Evolutionary conservation across 208 protist genomes (phyloP).

Genomic region (Phytomonas serpens): DNA sequence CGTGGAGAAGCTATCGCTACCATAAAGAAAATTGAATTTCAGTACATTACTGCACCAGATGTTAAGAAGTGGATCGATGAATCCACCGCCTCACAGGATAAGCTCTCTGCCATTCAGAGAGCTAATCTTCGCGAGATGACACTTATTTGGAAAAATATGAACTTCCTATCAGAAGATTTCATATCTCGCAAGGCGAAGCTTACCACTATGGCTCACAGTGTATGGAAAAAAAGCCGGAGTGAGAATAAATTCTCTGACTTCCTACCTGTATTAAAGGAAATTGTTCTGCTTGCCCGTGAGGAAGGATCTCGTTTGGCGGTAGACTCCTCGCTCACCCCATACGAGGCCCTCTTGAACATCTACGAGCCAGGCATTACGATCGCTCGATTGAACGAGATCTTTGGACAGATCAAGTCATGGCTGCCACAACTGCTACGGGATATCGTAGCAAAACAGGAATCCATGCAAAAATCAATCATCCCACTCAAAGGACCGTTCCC

Average conservation of each 20-base stretch:
- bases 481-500: constrained; percentile 35
- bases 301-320: constrained; percentile 44
- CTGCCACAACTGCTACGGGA: constrained; percentile 66
- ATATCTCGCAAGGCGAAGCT: constrained; percentile 42
- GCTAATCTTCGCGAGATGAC: constrained; percentile 72
- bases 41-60: constrained; percentile 39
- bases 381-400: constrained; percentile 50
- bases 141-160: constrained; percentile 27
- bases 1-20: constrained; percentile 55
- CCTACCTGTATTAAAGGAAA: constrained; percentile 60
- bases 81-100: constrained; percentile 14
- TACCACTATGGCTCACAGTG: constrained; percentile 38
- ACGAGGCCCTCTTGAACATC: constrained; percentile 71
- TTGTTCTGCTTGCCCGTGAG: constrained; percentile 62
- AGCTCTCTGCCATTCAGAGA: constrained; percentile 36
- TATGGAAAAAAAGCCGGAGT: constrained; percentile 58
- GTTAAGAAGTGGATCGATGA: constrained; percentile 32
- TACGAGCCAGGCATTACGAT: constrained; percentile 80
- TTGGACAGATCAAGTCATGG: constrained; percentile 66
- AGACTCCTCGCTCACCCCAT: constrained; percentile 33
- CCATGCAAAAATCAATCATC: constrained; percentile 14
- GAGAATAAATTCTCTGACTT: constrained; percentile 66
- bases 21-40: constrained; percentile 30
- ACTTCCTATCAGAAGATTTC: constrained; percentile 42
- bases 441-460: constrained; percentile 49